Conservation (phyloP, 257 asterid genomes). For the Buddleja alternifolia region DNA sequence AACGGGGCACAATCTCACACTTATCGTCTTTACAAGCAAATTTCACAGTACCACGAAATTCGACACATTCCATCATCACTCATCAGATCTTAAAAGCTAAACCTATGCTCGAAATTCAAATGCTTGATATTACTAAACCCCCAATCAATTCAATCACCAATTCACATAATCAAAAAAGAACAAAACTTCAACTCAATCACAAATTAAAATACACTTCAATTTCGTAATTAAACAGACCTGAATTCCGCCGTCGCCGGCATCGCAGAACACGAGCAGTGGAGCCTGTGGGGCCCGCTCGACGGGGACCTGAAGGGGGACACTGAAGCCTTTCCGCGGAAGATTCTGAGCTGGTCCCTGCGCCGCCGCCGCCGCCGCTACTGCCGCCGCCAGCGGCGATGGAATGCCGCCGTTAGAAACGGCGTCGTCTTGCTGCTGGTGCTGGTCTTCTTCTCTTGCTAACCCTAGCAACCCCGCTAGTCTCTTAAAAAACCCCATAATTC, state of each 20-base stretch:
- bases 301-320: conserved; percentile 76
- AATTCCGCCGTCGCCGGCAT: conserved; percentile 72
- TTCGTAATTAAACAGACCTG: conserved; percentile 51
- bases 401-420: conserved; percentile 37
- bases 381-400: conserved; percentile 32
- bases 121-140: conserved; percentile 1
- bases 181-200: background rate
- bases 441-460: conserved; percentile 59
- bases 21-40: conserved; percentile 14
- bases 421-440: conserved; percentile 39
- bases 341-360: conserved; percentile 48
- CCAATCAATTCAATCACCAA: conserved; percentile 21
- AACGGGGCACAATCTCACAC: background rate
- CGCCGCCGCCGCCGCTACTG: conserved; percentile 39
- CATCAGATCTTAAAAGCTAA: conserved; percentile 29
- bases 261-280: conserved; percentile 67
- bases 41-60: conserved; percentile 10
- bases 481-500: conserved; percentile 62
- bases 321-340: conserved; percentile 65
- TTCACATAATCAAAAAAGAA: background rate
- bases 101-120: conserved; percentile 3
- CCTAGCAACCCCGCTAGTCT: conserved; percentile 62
- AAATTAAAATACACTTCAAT: no score
- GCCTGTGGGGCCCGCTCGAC: conserved; percentile 61
- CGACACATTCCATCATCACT: conserved; percentile 7